Percentiles rank a stretch among this genome's conserved stretches.
phyloP scores from a whole-genome alignment of 2,329 filamentous ascomycete genomes.

The Neonectria sp. region DNA sequence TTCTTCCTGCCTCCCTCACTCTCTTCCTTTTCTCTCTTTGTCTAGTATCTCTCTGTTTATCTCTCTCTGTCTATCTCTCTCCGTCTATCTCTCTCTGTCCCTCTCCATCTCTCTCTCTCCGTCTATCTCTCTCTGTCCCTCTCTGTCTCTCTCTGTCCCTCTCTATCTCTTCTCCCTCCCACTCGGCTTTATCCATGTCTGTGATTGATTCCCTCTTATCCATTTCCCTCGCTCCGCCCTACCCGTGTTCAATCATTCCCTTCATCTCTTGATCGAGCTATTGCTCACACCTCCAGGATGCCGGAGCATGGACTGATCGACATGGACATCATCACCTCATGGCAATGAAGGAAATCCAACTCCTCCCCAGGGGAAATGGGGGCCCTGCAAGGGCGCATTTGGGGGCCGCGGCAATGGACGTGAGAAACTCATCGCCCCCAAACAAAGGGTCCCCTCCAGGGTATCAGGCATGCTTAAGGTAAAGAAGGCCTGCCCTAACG shows the following conservation, averaged over 20 bases:
- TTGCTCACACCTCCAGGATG: not conserved
- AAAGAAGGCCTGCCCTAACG: not conserved
- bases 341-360: not conserved
- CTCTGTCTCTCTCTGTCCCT: not conserved
- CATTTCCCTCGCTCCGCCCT: not conserved
- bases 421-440: constrained; percentile 16
- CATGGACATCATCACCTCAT: not conserved
- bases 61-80: not conserved
- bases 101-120: no score
- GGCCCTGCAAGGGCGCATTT: not conserved
- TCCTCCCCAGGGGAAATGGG: not conserved
- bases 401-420: not conserved
- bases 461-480: no score
- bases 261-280: not conserved
- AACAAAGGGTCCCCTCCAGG: not conserved
- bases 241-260: not conserved
- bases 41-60: no score
- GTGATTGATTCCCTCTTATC: not conserved
- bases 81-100: not conserved
- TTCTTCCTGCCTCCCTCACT: not conserved
- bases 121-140: no score
- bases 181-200: not conserved
- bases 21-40: no score
- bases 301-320: not conserved
- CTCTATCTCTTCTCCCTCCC: not conserved